Conservation (phyloP, 2,329 filamentous ascomycete genomes). For the Alternaria consortialis region DNA sequence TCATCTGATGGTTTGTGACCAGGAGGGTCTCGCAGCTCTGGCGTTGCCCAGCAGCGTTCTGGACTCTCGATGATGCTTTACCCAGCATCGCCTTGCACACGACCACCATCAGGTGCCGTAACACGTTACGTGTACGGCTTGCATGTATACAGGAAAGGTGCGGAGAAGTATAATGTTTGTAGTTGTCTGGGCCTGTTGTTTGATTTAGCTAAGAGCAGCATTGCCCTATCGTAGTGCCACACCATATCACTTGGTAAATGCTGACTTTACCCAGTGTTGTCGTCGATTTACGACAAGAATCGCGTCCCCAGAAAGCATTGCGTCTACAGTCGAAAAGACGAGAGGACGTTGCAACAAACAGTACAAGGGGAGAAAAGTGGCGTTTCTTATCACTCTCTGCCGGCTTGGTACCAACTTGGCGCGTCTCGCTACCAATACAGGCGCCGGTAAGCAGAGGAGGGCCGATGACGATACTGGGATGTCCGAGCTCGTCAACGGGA, state of each 20-base stretch:
- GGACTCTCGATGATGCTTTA: neutral
- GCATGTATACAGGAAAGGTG: neutral
- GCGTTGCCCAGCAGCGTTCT: neutral
- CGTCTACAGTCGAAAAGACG: neutral
- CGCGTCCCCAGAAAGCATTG: neutral
- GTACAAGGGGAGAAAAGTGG: conserved; percentile 24
- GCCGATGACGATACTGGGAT: neutral
- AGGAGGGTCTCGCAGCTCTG: neutral
- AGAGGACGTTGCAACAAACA: conserved; percentile 25
- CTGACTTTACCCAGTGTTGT: neutral
- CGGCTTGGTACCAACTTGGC: conserved; percentile 38
- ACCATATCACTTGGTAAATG: neutral
- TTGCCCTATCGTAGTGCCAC: neutral
- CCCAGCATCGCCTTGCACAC: neutral
- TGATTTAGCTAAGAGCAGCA: neutral
- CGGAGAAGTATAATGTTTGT: neutral
- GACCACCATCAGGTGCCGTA: neutral
- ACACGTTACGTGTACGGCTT: neutral
- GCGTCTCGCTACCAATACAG: conserved; percentile 16
- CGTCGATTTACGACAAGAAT: neutral
- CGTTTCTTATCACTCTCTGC: conserved; percentile 29
- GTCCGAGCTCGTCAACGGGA: neutral
- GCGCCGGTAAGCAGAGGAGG: neutral
- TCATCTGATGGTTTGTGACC: neutral
- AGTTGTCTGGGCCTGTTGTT: neutral